Percentiles rank a stretch among this genome's conserved stretches.
phyloP scores from a whole-genome alignment of 1,284 basidiomycete species.

The Malassezia sympodialis region DNA sequence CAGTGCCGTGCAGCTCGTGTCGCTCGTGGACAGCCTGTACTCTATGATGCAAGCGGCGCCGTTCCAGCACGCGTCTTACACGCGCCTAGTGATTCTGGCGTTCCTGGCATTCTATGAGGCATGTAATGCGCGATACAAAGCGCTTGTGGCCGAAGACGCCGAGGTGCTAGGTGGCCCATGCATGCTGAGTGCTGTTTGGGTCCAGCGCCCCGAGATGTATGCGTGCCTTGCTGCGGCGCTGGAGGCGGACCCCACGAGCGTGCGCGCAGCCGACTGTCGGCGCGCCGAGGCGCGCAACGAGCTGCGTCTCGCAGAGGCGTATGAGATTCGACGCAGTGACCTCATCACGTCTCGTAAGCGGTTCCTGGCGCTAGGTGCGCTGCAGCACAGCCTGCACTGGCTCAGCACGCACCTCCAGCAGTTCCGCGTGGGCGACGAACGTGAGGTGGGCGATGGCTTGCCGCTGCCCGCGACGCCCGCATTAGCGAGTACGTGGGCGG shows the following conservation, averaged over 20 bases:
- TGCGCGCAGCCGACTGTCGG: background rate
- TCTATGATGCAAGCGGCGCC: conserved; percentile 85
- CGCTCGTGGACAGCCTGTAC: conserved; percentile 82
- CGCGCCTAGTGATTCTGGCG: conserved; percentile 83
- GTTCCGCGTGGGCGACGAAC: conserved; percentile 15
- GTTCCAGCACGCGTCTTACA: conserved; percentile 75
- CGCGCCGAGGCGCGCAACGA: conserved; percentile 12
- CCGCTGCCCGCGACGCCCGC: conserved; percentile 27
- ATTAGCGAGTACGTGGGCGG: conserved; percentile 51
- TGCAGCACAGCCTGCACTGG: conserved; percentile 63
- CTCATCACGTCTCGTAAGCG: conserved; percentile 68
- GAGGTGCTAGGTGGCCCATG: conserved; percentile 6
- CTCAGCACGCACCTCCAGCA: conserved; percentile 26
- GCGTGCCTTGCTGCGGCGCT: conserved; percentile 59
- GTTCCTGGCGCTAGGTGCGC: conserved; percentile 64
- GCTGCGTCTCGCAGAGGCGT: conserved; percentile 25
- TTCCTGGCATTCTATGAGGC: conserved; percentile 93
- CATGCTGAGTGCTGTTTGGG: conserved; percentile 33
- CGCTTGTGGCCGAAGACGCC: conserved; percentile 54
- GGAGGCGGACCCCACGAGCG: background rate
- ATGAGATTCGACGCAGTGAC: conserved; percentile 48
- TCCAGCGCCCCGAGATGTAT: conserved; percentile 59
- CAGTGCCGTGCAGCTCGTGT: conserved; percentile 74
- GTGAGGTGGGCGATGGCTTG: conserved; percentile 5
- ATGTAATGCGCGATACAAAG: conserved; percentile 76